A percentile compares a stretch with the other conserved stretches of the same genome.
Evolutionary conservation across 139 green algal species (phyloP).

Genomic region (Chlamydomonas schloesseri): DNA sequence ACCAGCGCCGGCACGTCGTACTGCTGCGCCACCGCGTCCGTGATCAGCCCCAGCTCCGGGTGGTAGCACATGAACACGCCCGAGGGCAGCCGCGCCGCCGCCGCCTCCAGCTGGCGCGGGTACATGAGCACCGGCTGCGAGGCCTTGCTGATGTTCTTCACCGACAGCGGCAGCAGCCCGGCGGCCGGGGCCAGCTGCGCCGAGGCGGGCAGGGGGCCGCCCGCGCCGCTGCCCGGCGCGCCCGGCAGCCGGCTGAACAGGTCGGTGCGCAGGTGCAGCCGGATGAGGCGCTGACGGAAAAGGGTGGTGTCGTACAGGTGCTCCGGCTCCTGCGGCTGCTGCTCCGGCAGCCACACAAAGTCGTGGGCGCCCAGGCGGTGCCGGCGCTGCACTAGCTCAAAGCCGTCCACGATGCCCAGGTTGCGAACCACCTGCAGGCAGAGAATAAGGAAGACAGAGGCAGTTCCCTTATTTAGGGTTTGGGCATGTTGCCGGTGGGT

Average conservation of each 20-base stretch:
- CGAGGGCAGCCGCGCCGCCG: background rate
- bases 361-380: background rate
- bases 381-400: slow-evolving; percentile 36
- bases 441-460: too few relatives aligned
- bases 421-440: slow-evolving; percentile 27
- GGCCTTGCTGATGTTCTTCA: slow-evolving; percentile 43
- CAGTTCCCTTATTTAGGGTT: too few relatives aligned
- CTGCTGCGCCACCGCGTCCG: slow-evolving; percentile 7
- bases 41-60: slow-evolving; percentile 36
- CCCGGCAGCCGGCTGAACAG: slow-evolving; percentile 1
- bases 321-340: slow-evolving; percentile 19
- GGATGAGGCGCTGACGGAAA: slow-evolving; percentile 19
- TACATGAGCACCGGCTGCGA: slow-evolving; percentile 38
- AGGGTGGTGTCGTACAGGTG: slow-evolving; percentile 37
- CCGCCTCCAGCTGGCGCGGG: slow-evolving; percentile 9
- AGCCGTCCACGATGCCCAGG: slow-evolving; percentile 51
- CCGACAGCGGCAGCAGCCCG: slow-evolving; percentile 35
- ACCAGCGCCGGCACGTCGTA: slow-evolving; percentile 46
- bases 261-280: slow-evolving; percentile 46
- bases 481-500: too few relatives aligned
- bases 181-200: slow-evolving; percentile 21
- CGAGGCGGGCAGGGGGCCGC: background rate
- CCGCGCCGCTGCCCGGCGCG: background rate
- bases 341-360: slow-evolving; percentile 23
- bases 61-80: slow-evolving; percentile 52